A percentile compares a stretch with the other conserved stretches of the same genome.
Conservation (phyloP, 2,329 filamentous ascomycete genomes). For the Cryphonectria naterciae region DNA sequence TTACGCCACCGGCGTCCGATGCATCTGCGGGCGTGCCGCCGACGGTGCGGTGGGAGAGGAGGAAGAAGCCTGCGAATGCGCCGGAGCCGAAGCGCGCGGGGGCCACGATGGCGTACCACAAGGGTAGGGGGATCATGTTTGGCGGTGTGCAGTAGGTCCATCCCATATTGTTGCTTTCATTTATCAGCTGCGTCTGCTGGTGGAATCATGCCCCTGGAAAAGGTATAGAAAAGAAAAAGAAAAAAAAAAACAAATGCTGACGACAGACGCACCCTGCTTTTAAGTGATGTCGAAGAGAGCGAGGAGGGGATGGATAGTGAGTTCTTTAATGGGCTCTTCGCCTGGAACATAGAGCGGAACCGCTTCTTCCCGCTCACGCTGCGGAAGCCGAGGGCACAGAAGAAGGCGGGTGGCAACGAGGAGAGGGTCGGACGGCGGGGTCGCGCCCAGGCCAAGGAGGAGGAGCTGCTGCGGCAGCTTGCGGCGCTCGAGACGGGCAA, state of each 20-base stretch:
- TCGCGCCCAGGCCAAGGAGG: conserved; percentile 87
- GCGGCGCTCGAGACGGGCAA: conserved; percentile 81
- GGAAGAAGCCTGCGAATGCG: conserved; percentile 89
- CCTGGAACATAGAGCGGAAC: conserved; percentile 95
- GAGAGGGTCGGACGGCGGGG: conserved; percentile 66
- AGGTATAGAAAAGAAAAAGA: too few relatives aligned
- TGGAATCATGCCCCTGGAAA: not conserved
- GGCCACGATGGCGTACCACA: conserved; percentile 92
- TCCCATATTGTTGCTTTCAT: not conserved
- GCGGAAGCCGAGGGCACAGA: conserved; percentile 71
- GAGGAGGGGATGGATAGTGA: conserved; percentile 97
- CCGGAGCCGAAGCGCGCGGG: conserved; percentile 84
- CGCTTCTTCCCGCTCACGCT: conserved; percentile 86
- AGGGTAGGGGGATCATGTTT: conserved; percentile 89
- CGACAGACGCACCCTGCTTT: not conserved
- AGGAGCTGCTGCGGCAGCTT: conserved; percentile 84
- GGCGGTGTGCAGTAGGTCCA: conserved; percentile 76
- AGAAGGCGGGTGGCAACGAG: conserved; percentile 52
- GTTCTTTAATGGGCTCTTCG: conserved; percentile 90
- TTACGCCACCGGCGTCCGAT: conserved; percentile 72
- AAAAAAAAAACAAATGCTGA: not conserved
- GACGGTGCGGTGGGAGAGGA: conserved; percentile 83
- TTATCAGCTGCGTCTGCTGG: not conserved
- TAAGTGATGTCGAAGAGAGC: conserved; percentile 75
- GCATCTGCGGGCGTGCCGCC: conserved; percentile 68